phyloP scores from a whole-genome alignment of 768 basidiomycete genomes.

The Lactifluus echinatus region DNA sequence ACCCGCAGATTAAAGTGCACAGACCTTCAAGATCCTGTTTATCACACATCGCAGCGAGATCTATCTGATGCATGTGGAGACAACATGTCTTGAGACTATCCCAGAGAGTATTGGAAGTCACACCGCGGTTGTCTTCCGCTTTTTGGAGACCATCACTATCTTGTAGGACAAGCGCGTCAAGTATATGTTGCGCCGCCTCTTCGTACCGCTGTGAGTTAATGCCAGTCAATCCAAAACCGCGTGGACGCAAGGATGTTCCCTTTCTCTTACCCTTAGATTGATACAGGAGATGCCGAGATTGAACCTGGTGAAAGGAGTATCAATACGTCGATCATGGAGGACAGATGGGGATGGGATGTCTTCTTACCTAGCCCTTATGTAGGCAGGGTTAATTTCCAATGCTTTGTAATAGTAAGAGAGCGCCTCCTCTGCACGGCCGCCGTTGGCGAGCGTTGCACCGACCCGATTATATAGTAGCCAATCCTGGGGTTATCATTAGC shows the following conservation, averaged over 20 bases:
- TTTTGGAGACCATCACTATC: conserved; percentile 69
- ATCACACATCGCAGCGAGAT: conserved; percentile 70
- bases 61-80: conserved; percentile 68
- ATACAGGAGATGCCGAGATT: conserved; percentile 91
- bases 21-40: conserved; percentile 57
- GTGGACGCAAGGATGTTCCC: conserved; percentile 22
- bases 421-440: conserved; percentile 70
- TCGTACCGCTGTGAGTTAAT: conserved; percentile 55
- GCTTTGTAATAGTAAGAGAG: conserved; percentile 80
- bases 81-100: conserved; percentile 79
- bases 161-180: conserved; percentile 86
- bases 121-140: conserved; percentile 49
- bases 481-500: conserved; percentile 46
- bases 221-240: conserved; percentile 14
- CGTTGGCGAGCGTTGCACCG: conserved; percentile 92
- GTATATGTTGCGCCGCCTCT: conserved; percentile 77
- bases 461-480: conserved; percentile 90
- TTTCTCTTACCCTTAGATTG: conserved; percentile 55
- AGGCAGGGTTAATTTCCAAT: conserved; percentile 78
- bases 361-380: conserved; percentile 79
- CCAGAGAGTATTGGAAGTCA: conserved; percentile 78
- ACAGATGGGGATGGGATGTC: neutral
- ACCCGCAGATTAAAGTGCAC: conserved; percentile 15
- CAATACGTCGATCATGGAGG: neutral
- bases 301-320: conserved; percentile 42